These are phyloP conservation scores for Peltaster fructicola DNA, from an alignment of 2,329 filamentous ascomycete genomes.

Conservation along the genomic window DNA sequence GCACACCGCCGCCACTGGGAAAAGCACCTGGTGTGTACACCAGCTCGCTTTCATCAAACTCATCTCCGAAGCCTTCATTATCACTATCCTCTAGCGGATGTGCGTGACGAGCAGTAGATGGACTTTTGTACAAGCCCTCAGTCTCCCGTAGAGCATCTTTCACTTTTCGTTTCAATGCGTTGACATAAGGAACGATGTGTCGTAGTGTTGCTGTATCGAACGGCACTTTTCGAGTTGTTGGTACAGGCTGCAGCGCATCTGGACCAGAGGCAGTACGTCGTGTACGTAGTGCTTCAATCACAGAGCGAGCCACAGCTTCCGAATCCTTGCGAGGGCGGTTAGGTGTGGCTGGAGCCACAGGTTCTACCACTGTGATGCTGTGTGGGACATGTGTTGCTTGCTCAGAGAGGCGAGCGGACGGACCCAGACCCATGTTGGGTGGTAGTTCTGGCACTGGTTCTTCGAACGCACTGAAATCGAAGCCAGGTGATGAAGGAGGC, in stretches of 20 bases:
- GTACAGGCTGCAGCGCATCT: slow-evolving; percentile 12
- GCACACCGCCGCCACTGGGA: no score
- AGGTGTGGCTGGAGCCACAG: slow-evolving; percentile 3
- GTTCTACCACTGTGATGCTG: no score
- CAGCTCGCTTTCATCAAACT: no score
- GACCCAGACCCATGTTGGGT: neutral
- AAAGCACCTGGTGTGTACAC: no score
- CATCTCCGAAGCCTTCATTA: no score
- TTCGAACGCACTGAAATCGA: slow-evolving; percentile 41
- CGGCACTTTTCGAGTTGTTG: slow-evolving; percentile 36
- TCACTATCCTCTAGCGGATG: no score
- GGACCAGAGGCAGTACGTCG: slow-evolving; percentile 13
- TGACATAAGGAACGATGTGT: slow-evolving; percentile 40
- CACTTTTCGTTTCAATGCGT: slow-evolving; percentile 28
- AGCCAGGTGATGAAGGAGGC: slow-evolving; percentile 37
- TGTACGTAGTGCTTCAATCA: slow-evolving; percentile 40
- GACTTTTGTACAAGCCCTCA: slow-evolving; percentile 30
- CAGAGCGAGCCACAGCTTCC: slow-evolving; percentile 41
- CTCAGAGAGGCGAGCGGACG: neutral
- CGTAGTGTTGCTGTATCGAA: slow-evolving; percentile 48
- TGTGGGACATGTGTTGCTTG: no score
- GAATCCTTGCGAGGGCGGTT: slow-evolving; percentile 33
- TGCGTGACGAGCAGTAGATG: no score
- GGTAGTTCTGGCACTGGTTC: slow-evolving; percentile 21
- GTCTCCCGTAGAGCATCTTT: slow-evolving; percentile 30